Evolutionary conservation across 768 basidiomycete species (phyloP), one percentile per base, ranked within the genome.

Genomic region (Cubamyces lactineus): DNA sequence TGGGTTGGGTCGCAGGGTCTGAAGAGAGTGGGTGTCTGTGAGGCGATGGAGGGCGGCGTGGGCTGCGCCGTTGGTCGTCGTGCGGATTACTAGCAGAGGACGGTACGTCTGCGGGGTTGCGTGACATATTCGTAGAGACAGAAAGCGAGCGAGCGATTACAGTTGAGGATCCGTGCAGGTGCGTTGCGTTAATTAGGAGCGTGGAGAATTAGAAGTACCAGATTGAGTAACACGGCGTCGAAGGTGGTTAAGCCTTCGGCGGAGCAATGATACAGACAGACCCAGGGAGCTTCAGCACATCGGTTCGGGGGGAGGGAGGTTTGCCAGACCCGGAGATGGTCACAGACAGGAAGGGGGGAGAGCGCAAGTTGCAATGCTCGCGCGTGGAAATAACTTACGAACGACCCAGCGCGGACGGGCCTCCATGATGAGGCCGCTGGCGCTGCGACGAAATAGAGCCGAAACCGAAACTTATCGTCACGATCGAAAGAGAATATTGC

Each of bases 241-340:
- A 68, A 70, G 62, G 66, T 56, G 59, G 60, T 58, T 61, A 59
- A 43, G 57, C 69, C 66, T 66, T 59, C 61, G 62, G 62, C 66
- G 66, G 58, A 69, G 61, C 63, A 66, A 66, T 70, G 64, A 67
- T 70, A 69, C 66, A 70, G 53, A 63, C 59, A 63, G 63, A 59
- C 59, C 65, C 59, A 63, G 69, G 61, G 61, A 67, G 69, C 60
- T 65, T 69, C 67, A 70, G 60, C 59, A 61, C 67, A 65, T 67
- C 54, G 63, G 58, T 53, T 62, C 63, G 64, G 59, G 62, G 62
- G 62, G 63, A 58, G 55, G 61, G 61, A 64, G 57, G 56, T 51
- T 64, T 48, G 57, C 63, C 63, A 60, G 63, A 60, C 63, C 63
- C 58, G 54, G 59, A 53, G 63, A 64, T 48, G 58, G 55, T 58